Percentiles rank a stretch among this genome's conserved stretches.
Conservation (phyloP, 169 alveolate genomes). For the Eimeria tenella region DNA sequence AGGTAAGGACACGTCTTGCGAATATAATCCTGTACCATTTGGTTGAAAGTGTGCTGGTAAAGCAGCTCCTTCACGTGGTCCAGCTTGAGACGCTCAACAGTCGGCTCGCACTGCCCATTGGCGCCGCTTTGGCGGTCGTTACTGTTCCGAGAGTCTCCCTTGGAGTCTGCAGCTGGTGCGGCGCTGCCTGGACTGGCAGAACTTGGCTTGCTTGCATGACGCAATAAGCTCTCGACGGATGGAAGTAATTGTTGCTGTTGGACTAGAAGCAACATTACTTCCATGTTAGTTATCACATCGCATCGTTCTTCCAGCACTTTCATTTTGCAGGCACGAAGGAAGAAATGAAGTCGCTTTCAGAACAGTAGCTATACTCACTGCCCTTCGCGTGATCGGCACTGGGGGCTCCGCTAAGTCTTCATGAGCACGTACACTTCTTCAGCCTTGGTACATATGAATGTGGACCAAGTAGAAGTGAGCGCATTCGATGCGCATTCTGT, state of each 20-base stretch:
- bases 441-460: too few relatives aligned
- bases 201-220: slow-evolving; percentile 60
- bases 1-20: slow-evolving; percentile 63
- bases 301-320: slow-evolving; percentile 56
- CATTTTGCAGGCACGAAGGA: not conserved
- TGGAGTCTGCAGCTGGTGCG: not conserved
- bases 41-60: slow-evolving; percentile 64
- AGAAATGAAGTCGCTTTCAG: too few relatives aligned
- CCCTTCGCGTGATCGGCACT: too few relatives aligned
- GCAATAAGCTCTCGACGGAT: slow-evolving; percentile 53
- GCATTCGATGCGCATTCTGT: too few relatives aligned
- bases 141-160: not conserved
- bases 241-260: slow-evolving; percentile 60
- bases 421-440: too few relatives aligned
- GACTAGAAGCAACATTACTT: slow-evolving; percentile 59
- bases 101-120: not conserved
- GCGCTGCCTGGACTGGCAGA: slow-evolving; percentile 51
- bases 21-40: slow-evolving; percentile 62
- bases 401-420: too few relatives aligned
- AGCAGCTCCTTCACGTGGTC: slow-evolving; percentile 62
- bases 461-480: too few relatives aligned
- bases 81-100: slow-evolving; percentile 44
- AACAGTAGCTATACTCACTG: too few relatives aligned
- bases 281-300: slow-evolving; percentile 63
- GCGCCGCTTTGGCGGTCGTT: slow-evolving; percentile 26